A percentile compares a stretch with the other conserved stretches of the same genome.
phyloP scores from a whole-genome alignment of 805 yeast species.

The Blastobotrys robertii region DNA sequence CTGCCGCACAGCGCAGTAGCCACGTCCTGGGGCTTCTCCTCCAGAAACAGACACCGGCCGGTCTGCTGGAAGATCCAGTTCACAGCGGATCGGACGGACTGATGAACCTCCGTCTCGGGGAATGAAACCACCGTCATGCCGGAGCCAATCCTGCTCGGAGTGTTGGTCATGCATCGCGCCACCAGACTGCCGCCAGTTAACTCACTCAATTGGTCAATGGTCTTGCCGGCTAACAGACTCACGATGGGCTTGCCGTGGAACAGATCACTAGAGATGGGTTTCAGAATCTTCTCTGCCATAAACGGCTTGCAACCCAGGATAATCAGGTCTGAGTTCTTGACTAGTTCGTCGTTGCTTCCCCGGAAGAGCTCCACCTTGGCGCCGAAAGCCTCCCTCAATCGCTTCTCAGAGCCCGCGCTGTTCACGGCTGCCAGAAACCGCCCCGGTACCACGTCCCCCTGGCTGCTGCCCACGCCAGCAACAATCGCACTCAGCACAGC shows the following conservation, averaged over 20 bases:
- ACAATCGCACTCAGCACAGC: conserved; percentile 79
- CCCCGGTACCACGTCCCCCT: conserved; percentile 43
- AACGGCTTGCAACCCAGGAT: conserved; percentile 87
- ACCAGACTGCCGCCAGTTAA: conserved; percentile 32
- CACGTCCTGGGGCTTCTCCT: conserved; percentile 89
- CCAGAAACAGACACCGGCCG: conserved; percentile 32
- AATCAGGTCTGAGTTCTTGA: conserved; percentile 54
- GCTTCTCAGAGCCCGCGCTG: conserved; percentile 40
- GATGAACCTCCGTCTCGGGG: conserved; percentile 38
- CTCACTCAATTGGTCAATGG: conserved; percentile 53
- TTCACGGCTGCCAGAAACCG: conserved; percentile 73
- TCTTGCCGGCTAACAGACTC: conserved; percentile 88
- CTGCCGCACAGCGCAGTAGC: conserved; percentile 94
- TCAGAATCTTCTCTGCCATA: conserved; percentile 53
- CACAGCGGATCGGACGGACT: conserved; percentile 24
- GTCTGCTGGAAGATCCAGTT: conserved; percentile 34
- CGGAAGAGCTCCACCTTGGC: conserved; percentile 41
- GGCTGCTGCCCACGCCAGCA: conserved; percentile 30
- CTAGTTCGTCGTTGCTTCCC: conserved; percentile 46
- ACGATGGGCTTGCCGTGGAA: conserved; percentile 53
- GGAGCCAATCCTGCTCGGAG: conserved; percentile 86
- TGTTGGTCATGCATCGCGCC: conserved; percentile 95
- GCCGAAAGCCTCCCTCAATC: conserved; percentile 42
- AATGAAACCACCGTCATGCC: conserved; percentile 93
- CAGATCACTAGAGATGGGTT: conserved; percentile 34